These are phyloP conservation scores for Saksenaea oblongispora DNA, from an alignment of 371 early-diverging fungal species.

Conservation along the genomic window DNA sequence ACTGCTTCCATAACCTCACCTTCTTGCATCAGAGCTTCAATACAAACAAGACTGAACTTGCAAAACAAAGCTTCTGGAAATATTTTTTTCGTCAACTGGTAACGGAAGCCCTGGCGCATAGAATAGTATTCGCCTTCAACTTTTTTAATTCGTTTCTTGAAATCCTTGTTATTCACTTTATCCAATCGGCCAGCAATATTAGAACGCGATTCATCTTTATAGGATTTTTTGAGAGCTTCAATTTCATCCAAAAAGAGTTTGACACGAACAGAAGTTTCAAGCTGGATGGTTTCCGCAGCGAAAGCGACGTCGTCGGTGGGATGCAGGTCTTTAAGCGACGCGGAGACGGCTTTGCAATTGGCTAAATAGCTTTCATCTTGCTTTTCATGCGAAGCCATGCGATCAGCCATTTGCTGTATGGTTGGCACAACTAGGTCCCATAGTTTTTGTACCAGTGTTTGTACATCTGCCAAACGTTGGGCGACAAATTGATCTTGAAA, in stretches of 20 bases:
- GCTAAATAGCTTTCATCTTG: slow-evolving; percentile 14
- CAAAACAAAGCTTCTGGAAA: slow-evolving; percentile 35
- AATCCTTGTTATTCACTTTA: slow-evolving; percentile 65
- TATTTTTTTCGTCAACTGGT: slow-evolving; percentile 27
- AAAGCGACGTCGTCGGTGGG: slow-evolving; percentile 25
- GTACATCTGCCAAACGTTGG: slow-evolving; percentile 26
- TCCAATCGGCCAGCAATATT: slow-evolving; percentile 61
- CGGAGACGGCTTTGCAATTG: slow-evolving; percentile 26
- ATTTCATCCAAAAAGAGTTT: slow-evolving; percentile 52
- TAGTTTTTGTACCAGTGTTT: slow-evolving; percentile 28
- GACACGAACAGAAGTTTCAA: slow-evolving; percentile 14
- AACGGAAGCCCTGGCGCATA: slow-evolving; percentile 26
- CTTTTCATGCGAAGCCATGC: slow-evolving; percentile 30
- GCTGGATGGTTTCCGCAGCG: slow-evolving; percentile 17
- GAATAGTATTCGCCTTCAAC: slow-evolving; percentile 42
- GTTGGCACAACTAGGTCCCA: slow-evolving; percentile 44
- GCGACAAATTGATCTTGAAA: slow-evolving; percentile 34
- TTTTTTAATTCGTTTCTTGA: slow-evolving; percentile 57
- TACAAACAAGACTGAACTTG: slow-evolving; percentile 47
- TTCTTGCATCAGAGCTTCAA: slow-evolving; percentile 72
- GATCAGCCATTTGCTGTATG: slow-evolving; percentile 41
- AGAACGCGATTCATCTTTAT: slow-evolving; percentile 33
- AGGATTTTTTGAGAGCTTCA: not conserved
- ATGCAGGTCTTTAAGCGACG: slow-evolving; percentile 20
- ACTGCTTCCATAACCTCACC: slow-evolving; percentile 73